Evolutionary conservation across 768 basidiomycete species (phyloP).

Genomic region (Termitomyces sp.): DNA sequence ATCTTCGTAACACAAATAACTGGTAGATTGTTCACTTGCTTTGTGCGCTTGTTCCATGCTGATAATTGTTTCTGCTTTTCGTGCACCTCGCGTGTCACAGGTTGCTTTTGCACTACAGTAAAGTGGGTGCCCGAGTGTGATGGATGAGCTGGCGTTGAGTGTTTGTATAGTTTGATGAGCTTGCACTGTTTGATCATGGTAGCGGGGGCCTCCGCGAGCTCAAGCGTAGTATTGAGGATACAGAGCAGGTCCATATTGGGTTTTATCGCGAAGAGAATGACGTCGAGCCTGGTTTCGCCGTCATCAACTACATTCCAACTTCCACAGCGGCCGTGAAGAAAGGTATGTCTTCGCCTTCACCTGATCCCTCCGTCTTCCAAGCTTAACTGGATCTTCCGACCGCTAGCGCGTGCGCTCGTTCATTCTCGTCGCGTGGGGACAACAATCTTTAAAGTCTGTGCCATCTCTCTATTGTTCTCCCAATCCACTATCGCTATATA

Average conservation of each 20-base stretch:
- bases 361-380: neutral
- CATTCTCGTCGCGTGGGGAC: conserved; percentile 47
- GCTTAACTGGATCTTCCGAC: conserved; percentile 11
- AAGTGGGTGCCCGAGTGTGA: conserved; percentile 16
- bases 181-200: conserved; percentile 40
- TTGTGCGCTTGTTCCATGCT: neutral
- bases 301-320: conserved; percentile 47
- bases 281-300: conserved; percentile 34
- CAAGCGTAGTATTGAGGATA: conserved; percentile 41
- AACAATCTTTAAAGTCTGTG: conserved; percentile 42
- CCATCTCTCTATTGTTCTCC: conserved; percentile 21
- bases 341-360: conserved; percentile 22
- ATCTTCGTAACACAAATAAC: conserved; percentile 18
- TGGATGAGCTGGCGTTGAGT: conserved; percentile 12
- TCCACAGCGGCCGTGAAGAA: conserved; percentile 36
- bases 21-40: conserved; percentile 11
- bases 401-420: conserved; percentile 43
- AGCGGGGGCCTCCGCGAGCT: conserved; percentile 43
- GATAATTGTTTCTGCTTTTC: neutral
- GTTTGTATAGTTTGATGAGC: conserved; percentile 33
- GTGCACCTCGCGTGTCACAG: neutral
- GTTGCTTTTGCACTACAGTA: conserved; percentile 22
- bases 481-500: conserved; percentile 15
- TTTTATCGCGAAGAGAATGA: conserved; percentile 45
- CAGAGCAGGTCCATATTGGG: conserved; percentile 39